Evolutionary conservation across 257 asterid genomes (phyloP).

Genomic region (Solanum chiquidenum): DNA sequence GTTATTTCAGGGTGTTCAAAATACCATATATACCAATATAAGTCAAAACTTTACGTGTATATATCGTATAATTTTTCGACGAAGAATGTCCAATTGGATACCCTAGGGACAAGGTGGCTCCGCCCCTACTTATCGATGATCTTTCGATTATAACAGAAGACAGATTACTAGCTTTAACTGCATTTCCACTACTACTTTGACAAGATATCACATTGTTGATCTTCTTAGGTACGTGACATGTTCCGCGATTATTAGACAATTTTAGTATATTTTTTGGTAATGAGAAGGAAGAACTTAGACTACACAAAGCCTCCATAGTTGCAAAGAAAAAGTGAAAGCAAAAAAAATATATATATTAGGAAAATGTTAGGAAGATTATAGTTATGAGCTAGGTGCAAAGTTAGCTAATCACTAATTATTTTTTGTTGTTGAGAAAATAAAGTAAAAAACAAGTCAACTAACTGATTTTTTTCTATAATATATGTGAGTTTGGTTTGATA

Average conservation of each 20-base stretch:
- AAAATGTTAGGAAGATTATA: constrained; percentile 5
- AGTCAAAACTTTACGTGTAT: no score
- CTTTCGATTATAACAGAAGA: constrained; percentile 51
- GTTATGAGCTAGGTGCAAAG: constrained; percentile 21
- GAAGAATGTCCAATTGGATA: no score
- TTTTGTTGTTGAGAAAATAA: not conserved
- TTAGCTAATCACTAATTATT: constrained; percentile 18
- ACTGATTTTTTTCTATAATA: constrained; percentile 33
- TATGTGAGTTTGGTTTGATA: constrained; percentile 50
- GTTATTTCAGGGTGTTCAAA: no score
- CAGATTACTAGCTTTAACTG: constrained; percentile 29
- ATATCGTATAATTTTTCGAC: no score
- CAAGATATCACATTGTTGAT: constrained; percentile 23
- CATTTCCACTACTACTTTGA: constrained; percentile 32
- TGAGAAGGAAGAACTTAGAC: constrained; percentile 30
- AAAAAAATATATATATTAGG: constrained; percentile 5
- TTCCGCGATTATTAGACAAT: not conserved
- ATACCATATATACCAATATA: no score
- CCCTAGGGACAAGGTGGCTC: no score
- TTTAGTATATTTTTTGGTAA: constrained; percentile 3
- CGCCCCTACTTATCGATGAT: constrained; percentile 7
- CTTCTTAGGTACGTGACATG: not conserved
- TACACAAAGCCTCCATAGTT: constrained; percentile 64
- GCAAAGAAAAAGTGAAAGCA: constrained; percentile 15
- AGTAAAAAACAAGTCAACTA: constrained; percentile 32